Evolutionary conservation across 2,329 filamentous ascomycete species (phyloP).

Genomic region (Chaetoscypha palmicola): DNA sequence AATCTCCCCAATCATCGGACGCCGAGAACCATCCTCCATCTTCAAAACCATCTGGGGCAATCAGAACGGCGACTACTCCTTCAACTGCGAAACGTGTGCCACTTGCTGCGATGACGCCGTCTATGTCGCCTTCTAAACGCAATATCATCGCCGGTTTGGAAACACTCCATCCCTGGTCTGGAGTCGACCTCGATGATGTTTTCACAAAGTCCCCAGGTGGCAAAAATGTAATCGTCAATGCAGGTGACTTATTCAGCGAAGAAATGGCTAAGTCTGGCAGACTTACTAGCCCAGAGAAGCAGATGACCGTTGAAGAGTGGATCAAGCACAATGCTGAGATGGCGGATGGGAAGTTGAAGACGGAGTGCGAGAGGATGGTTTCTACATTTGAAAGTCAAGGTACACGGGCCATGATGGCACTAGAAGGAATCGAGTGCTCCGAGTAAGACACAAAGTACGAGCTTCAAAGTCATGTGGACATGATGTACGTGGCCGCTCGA

Average conservation of each 20-base stretch:
- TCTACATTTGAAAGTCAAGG: slow-evolving; percentile 78
- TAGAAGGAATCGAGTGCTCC: slow-evolving; percentile 58
- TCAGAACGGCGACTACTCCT: slow-evolving; percentile 18
- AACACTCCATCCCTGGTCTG: slow-evolving; percentile 57
- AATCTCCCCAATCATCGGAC: slow-evolving; percentile 69
- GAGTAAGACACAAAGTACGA: too few species aligned
- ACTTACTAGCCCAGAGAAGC: slow-evolving; percentile 69
- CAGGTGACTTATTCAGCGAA: slow-evolving; percentile 31
- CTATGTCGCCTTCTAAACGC: slow-evolving; percentile 53
- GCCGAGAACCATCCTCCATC: slow-evolving; percentile 74
- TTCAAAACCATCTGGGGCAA: slow-evolving; percentile 43
- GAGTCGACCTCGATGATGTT: slow-evolving; percentile 68
- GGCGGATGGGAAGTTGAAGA: slow-evolving; percentile 71
- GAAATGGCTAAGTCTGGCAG: slow-evolving; percentile 42
- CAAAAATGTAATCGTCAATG: slow-evolving; percentile 19
- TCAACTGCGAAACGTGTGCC: slow-evolving; percentile 39
- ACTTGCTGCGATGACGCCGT: slow-evolving; percentile 42
- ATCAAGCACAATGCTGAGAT: slow-evolving; percentile 72
- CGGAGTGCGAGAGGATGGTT: slow-evolving; percentile 79
- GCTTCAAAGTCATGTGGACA: too few species aligned
- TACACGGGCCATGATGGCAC: slow-evolving; percentile 63
- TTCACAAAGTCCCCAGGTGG: slow-evolving; percentile 43
- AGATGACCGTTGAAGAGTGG: slow-evolving; percentile 94
- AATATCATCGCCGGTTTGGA: slow-evolving; percentile 52
- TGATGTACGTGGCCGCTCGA: too few species aligned